phyloP scores from a whole-genome alignment of 2,329 filamentous ascomycete species.

The Fusarium globosum region DNA sequence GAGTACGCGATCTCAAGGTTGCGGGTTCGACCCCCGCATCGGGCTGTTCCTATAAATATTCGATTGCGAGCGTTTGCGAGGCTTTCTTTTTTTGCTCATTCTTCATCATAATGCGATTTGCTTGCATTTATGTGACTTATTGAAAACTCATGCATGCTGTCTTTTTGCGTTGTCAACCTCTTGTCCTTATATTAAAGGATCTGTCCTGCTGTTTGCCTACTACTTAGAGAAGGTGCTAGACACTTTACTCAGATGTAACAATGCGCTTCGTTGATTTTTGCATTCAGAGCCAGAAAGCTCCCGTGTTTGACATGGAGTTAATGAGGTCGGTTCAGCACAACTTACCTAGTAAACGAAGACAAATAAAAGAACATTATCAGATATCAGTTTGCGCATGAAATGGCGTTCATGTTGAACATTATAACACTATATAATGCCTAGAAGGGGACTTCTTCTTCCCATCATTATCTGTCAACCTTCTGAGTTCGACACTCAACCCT shows the following conservation, averaged over 20 bases:
- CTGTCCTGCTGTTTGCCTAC: neutral
- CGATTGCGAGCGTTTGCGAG: conserved; percentile 29
- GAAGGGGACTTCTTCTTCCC: neutral
- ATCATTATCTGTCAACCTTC: neutral
- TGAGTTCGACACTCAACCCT: neutral
- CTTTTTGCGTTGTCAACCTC: neutral
- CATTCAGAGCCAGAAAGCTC: too few species aligned
- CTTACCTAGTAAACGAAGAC: neutral
- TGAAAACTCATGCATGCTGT: neutral
- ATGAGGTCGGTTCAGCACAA: too few species aligned
- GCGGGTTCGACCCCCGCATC: conserved; percentile 64
- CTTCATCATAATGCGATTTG: too few species aligned
- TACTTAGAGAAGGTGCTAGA: neutral
- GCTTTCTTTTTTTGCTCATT: neutral
- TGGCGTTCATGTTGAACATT: neutral
- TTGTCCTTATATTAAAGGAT: too few species aligned
- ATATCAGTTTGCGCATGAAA: neutral
- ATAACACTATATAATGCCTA: neutral
- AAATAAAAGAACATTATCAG: neutral
- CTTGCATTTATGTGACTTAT: neutral
- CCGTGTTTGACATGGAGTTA: neutral
- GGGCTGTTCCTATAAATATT: conserved; percentile 49
- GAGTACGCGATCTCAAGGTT: conserved; percentile 62
- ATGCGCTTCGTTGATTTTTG: too few species aligned
- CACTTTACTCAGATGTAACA: accelerated